Percentiles rank a stretch among this genome's conserved stretches.
These are phyloP conservation scores for Colletotrichum eleusines DNA, from an alignment of 2,329 filamentous ascomycete genomes.

Conservation along the genomic window DNA sequence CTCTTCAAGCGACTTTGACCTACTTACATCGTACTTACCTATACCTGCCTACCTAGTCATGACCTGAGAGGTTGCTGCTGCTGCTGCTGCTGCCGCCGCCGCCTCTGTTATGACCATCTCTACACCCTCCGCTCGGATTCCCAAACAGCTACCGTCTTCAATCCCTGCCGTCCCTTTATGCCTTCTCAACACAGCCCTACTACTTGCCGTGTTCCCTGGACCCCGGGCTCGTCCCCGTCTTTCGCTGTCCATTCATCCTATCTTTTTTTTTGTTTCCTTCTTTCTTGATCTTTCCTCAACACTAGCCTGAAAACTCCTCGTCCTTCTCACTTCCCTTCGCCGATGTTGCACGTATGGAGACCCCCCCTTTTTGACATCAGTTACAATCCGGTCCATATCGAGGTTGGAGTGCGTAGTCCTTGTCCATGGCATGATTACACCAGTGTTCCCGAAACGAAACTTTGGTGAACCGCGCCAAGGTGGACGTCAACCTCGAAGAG, in stretches of 20 bases:
- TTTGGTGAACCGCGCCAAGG: constrained; percentile 36
- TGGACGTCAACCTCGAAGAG: constrained; percentile 19
- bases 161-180: constrained; percentile 49
- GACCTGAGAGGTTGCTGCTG: constrained; percentile 27
- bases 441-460: constrained; percentile 44
- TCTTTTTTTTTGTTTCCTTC: constrained; percentile 45
- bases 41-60: constrained; percentile 34
- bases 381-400: constrained; percentile 33
- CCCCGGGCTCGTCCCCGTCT: constrained; percentile 40
- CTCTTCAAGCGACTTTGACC: constrained; percentile 29
- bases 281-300: constrained; percentile 42
- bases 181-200: constrained; percentile 49
- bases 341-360: constrained; percentile 20
- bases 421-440: constrained; percentile 39
- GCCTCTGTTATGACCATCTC: constrained; percentile 33
- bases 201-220: constrained; percentile 42
- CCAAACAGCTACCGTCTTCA: constrained; percentile 49
- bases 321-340: constrained; percentile 28
- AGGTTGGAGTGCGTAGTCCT: constrained; percentile 24
- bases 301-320: constrained; percentile 20
- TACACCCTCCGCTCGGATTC: constrained; percentile 45
- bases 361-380: constrained; percentile 12
- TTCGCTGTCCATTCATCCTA: constrained; percentile 45
- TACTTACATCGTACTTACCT: no score
- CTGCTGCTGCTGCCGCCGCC: constrained; percentile 22